Evolutionary conservation across 768 basidiomycete species (phyloP).

Genomic region (Suillus weaverae): DNA sequence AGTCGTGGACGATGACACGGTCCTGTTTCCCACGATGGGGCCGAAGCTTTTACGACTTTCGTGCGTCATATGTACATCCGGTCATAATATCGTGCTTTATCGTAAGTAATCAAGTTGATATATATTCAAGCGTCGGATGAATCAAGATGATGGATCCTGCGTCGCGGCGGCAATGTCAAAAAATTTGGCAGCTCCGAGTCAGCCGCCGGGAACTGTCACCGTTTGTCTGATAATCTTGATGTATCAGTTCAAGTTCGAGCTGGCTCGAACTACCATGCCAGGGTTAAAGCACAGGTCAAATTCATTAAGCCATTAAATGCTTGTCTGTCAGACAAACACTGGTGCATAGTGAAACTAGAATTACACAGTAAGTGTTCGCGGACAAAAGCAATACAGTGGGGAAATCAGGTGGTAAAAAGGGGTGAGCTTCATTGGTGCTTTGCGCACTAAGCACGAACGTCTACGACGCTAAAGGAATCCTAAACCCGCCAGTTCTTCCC

Average conservation of each 20-base stretch:
- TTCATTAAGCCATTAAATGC: neutral
- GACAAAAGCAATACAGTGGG: neutral
- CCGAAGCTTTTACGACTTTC: neutral
- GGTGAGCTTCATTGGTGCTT: neutral
- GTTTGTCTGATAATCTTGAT: too few species aligned
- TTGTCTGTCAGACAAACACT: neutral
- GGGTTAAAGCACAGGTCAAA: neutral
- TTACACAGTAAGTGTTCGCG: neutral
- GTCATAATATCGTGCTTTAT: too few species aligned
- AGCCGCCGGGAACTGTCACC: too few species aligned
- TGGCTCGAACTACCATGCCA: neutral
- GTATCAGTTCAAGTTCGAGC: neutral
- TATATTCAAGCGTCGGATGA: too few species aligned
- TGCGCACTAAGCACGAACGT: neutral
- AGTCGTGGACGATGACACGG: conserved; percentile 1
- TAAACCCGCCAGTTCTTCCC: conserved; percentile 18
- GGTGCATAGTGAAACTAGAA: neutral
- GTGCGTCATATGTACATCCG: too few species aligned
- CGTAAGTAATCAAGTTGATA: too few species aligned
- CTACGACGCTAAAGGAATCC: conserved; percentile 11
- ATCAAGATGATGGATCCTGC: too few species aligned
- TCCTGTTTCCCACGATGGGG: neutral
- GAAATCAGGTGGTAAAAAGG: neutral
- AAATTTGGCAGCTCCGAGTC: too few species aligned
- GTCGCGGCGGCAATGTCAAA: too few species aligned